Percentiles rank a stretch among this genome's conserved stretches.
These are phyloP conservation scores for Suillus sp. DNA, from an alignment of 768 basidiomycete genomes.

Conservation along the genomic window DNA sequence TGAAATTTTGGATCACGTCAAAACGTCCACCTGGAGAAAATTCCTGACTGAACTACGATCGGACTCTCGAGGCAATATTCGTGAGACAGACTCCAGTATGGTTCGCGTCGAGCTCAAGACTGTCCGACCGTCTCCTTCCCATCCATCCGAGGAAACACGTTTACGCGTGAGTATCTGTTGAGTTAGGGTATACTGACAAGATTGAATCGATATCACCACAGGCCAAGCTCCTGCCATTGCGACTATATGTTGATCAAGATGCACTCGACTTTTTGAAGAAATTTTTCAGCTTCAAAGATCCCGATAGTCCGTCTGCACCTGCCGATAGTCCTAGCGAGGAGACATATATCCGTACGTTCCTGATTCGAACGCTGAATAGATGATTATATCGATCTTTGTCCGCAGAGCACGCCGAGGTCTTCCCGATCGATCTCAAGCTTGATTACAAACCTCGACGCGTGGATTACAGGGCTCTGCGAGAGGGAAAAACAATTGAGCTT, in stretches of 20 bases:
- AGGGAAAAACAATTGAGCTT: constrained; percentile 91
- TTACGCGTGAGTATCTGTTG: constrained; percentile 58
- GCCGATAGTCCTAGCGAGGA: constrained; percentile 46
- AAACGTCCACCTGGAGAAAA: constrained; percentile 98
- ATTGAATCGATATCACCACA: constrained; percentile 31
- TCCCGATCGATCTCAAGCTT: constrained; percentile 92
- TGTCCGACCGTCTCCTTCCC: constrained; percentile 70
- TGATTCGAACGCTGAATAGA: constrained; percentile 4
- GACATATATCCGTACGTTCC: constrained; percentile 70
- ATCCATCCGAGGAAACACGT: constrained; percentile 73
- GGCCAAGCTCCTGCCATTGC: constrained; percentile 88
- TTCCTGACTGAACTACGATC: constrained; percentile 86
- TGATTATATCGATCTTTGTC: constrained; percentile 12
- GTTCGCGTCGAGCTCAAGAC: constrained; percentile 79
- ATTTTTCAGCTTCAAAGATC: constrained; percentile 87
- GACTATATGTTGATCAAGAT: constrained; percentile 97
- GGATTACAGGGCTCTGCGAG: constrained; percentile 86
- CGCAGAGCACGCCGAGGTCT: constrained; percentile 90
- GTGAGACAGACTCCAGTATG: constrained; percentile 94
- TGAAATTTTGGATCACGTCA: constrained; percentile 96
- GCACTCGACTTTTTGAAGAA: constrained; percentile 97
- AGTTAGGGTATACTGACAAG: constrained; percentile 6
- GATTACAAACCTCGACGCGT: constrained; percentile 99
- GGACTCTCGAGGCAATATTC: constrained; percentile 83
- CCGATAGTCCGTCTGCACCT: constrained; percentile 40